Percentiles rank a stretch among this genome's conserved stretches.
Evolutionary conservation across 192 early-diverging fungal species (phyloP).

Genomic region (Jimgerdemannia lactiflua): DNA sequence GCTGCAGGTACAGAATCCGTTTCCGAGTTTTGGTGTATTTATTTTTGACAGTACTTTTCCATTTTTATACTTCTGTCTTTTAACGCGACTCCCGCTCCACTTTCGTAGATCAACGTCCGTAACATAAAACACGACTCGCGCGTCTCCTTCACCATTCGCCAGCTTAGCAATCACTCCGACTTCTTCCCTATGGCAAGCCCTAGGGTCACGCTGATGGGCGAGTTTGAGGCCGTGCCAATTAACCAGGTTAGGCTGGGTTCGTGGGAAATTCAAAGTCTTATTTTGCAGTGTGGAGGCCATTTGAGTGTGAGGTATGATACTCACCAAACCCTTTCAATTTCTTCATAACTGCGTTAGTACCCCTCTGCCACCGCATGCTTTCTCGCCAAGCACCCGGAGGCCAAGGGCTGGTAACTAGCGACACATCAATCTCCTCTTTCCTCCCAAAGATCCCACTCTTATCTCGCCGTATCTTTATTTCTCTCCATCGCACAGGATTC

Average conservation of each 20-base stretch:
- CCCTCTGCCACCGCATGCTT: conserved; percentile 34
- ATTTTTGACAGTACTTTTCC: neutral
- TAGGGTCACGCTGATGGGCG: conserved; percentile 42
- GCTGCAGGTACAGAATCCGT: conserved; percentile 23
- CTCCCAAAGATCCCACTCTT: neutral
- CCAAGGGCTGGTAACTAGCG: conserved; percentile 24
- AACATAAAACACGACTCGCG: conserved; percentile 13
- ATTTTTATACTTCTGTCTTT: too few relatives aligned
- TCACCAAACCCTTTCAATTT: neutral
- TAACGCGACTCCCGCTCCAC: too few relatives aligned
- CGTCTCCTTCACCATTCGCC: conserved; percentile 40
- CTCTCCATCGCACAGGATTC: neutral
- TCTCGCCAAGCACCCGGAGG: conserved; percentile 35
- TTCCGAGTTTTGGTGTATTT: neutral
- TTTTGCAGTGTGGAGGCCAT: too few relatives aligned
- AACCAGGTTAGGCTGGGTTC: conserved; percentile 1
- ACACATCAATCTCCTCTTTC: neutral
- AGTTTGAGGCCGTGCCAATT: conserved; percentile 17
- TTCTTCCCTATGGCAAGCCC: conserved; percentile 36
- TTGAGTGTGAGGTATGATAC: too few relatives aligned
- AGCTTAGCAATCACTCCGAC: conserved; percentile 12
- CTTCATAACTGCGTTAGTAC: conserved; percentile 16
- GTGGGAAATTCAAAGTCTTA: too few relatives aligned
- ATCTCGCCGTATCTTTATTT: neutral
- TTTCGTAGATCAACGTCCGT: conserved; percentile 18